phyloP scores from a whole-genome alignment of 768 basidiomycete genomes.

The Cubamyces lactineus region DNA sequence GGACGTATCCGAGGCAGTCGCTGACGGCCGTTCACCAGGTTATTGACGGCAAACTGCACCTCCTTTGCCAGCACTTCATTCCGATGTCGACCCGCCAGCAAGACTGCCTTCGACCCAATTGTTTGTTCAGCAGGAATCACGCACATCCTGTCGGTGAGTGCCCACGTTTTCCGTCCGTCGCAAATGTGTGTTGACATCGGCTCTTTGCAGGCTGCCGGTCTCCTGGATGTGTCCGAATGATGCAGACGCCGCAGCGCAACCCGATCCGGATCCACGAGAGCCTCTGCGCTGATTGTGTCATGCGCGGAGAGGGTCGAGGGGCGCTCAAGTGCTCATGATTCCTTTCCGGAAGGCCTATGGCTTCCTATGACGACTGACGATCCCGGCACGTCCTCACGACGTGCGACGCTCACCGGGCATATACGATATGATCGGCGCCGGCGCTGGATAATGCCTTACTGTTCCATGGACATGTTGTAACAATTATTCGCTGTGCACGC shows the following conservation, averaged over 20 bases:
- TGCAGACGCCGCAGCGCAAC: conserved; percentile 69
- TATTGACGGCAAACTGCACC: conserved; percentile 76
- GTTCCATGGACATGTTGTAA: conserved; percentile 22
- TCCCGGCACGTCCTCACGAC: conserved; percentile 6
- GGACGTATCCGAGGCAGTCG: conserved; percentile 6
- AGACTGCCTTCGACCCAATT: conserved; percentile 66
- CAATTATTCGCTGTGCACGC: conserved; percentile 16
- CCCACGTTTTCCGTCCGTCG: conserved; percentile 9
- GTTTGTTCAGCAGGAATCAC: conserved; percentile 73
- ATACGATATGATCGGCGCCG: conserved; percentile 24
- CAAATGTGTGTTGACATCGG: neutral
- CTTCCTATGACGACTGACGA: neutral
- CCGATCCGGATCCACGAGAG: conserved; percentile 71
- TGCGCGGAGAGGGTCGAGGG: conserved; percentile 33
- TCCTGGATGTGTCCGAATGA: conserved; percentile 59
- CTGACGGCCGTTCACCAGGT: conserved; percentile 46
- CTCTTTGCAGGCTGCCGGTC: conserved; percentile 49
- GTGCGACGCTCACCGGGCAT: conserved; percentile 13
- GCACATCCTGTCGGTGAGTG: conserved; percentile 54
- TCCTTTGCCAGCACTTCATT: conserved; percentile 70
- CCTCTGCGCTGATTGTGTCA: conserved; percentile 41
- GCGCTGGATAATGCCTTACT: conserved; percentile 22
- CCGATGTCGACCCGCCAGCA: conserved; percentile 70
- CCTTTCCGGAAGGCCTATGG: neutral
- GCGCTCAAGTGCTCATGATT: conserved; percentile 27